phyloP scores from a whole-genome alignment of 495 filamentous ascomycete genomes.

The Penicillium turbatum region DNA sequence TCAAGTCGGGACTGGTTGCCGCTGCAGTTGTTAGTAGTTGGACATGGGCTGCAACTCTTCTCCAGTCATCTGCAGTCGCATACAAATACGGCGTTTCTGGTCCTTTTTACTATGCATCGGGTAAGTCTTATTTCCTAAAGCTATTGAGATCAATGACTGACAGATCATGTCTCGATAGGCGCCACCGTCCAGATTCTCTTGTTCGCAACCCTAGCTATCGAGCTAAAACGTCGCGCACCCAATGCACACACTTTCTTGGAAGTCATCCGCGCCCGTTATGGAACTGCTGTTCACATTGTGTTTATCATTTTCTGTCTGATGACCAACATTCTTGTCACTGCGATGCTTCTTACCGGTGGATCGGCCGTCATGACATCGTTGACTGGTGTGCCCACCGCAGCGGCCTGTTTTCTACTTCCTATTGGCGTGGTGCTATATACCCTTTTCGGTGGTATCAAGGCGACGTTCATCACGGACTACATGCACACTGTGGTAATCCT shows the following conservation, averaged over 20 bases:
- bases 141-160: neutral
- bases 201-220: slow-evolving; percentile 91
- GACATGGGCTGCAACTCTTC: slow-evolving; percentile 68
- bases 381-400: slow-evolving; percentile 81
- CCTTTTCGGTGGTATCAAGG: slow-evolving; percentile 75
- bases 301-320: slow-evolving; percentile 79
- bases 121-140: slow-evolving; percentile 1
- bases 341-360: slow-evolving; percentile 90
- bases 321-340: slow-evolving; percentile 82
- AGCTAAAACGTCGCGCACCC: slow-evolving; percentile 80
- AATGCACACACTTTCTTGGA: slow-evolving; percentile 88
- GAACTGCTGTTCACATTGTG: slow-evolving; percentile 63
- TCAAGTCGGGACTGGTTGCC: slow-evolving; percentile 92
- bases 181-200: slow-evolving; percentile 66
- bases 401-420: slow-evolving; percentile 87
- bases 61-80: slow-evolving; percentile 83
- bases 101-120: slow-evolving; percentile 83
- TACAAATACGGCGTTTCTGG: slow-evolving; percentile 92
- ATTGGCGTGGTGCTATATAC: slow-evolving; percentile 81
- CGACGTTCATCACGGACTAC: slow-evolving; percentile 72
- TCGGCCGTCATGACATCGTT: slow-evolving; percentile 79
- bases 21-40: slow-evolving; percentile 93
- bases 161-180: slow-evolving; percentile 22
- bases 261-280: slow-evolving; percentile 59
- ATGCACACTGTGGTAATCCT: slow-evolving; percentile 85